phyloP scores from a whole-genome alignment of 352 stramenopile genomes.

The Bremia lactucae region DNA sequence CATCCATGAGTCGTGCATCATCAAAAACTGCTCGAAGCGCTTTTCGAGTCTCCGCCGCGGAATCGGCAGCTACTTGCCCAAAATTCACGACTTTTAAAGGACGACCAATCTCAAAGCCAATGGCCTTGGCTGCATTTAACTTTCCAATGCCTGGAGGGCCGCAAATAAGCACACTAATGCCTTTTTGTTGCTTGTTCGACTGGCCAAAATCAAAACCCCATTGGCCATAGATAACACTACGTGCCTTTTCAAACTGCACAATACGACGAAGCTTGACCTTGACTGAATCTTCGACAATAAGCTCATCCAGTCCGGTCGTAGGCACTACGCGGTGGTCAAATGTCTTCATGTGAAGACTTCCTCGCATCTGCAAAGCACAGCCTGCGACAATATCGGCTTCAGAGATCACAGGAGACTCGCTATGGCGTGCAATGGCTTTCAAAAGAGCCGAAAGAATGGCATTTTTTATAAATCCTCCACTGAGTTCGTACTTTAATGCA shows the following conservation, averaged over 20 bases:
- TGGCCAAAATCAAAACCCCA: constrained; percentile 81
- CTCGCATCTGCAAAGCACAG: constrained; percentile 80
- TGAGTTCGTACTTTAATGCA: constrained; percentile 81
- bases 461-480: constrained; percentile 87
- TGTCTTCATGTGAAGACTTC: constrained; percentile 83
- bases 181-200: constrained; percentile 77
- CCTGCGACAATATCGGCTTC: constrained; percentile 71
- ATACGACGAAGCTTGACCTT: constrained; percentile 61
- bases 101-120: constrained; percentile 76
- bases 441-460: constrained; percentile 77
- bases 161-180: constrained; percentile 61
- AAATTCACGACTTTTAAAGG: constrained; percentile 80
- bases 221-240: constrained; percentile 77
- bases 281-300: constrained; percentile 56
- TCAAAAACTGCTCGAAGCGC: constrained; percentile 72
- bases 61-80: constrained; percentile 64
- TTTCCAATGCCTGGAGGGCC: constrained; percentile 69
- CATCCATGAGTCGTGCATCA: constrained; percentile 80
- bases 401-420: constrained; percentile 47
- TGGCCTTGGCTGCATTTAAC: constrained; percentile 57
- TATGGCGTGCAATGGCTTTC: constrained; percentile 56
- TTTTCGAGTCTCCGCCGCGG: constrained; percentile 61
- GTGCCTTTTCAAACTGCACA: constrained; percentile 77
- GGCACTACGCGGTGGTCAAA: constrained; percentile 82
- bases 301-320: constrained; percentile 53